Evolutionary conservation across 306 rosid genomes (phyloP).

Genomic region (Vigna hirtella): DNA sequence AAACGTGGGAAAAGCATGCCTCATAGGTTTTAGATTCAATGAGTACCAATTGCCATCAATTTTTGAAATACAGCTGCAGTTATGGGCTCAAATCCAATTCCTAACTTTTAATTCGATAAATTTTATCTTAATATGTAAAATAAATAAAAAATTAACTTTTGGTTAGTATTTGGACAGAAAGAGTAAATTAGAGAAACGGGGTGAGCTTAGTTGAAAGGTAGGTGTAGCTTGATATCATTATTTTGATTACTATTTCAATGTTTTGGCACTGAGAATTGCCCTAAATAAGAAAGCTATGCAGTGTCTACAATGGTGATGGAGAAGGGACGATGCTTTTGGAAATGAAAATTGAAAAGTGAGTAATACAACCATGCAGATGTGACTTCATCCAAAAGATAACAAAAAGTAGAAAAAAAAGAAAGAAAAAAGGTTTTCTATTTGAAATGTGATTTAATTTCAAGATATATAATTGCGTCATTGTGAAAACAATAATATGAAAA

Average conservation of each 20-base stretch:
- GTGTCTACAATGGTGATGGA: not conserved
- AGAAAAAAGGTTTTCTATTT: not conserved
- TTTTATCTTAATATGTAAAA: too few relatives aligned
- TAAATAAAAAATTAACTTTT: too few relatives aligned
- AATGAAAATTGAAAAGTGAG: constrained; percentile 36
- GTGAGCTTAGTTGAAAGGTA: too few relatives aligned
- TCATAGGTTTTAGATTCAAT: constrained; percentile 51
- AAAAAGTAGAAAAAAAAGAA: not conserved
- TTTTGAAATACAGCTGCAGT: constrained; percentile 18
- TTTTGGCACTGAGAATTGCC: not conserved
- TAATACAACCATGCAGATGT: not conserved
- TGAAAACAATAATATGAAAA: constrained; percentile 5
- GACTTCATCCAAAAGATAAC: constrained; percentile 22
- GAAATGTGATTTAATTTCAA: constrained; percentile 19
- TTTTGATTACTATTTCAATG: not conserved
- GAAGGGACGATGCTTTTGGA: not conserved
- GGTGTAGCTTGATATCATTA: too few relatives aligned
- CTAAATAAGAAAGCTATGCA: not conserved
- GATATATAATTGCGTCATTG: constrained; percentile 16
- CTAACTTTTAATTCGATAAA: too few relatives aligned
- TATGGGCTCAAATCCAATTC: not conserved
- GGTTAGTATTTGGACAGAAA: too few relatives aligned
- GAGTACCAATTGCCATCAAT: constrained; percentile 34
- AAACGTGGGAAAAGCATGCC: constrained; percentile 57
- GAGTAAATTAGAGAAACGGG: too few relatives aligned